Base-by-base conservation (phyloP, 2,329 filamentous ascomycete species). In the Pestalotiopsis sp. region DNA sequence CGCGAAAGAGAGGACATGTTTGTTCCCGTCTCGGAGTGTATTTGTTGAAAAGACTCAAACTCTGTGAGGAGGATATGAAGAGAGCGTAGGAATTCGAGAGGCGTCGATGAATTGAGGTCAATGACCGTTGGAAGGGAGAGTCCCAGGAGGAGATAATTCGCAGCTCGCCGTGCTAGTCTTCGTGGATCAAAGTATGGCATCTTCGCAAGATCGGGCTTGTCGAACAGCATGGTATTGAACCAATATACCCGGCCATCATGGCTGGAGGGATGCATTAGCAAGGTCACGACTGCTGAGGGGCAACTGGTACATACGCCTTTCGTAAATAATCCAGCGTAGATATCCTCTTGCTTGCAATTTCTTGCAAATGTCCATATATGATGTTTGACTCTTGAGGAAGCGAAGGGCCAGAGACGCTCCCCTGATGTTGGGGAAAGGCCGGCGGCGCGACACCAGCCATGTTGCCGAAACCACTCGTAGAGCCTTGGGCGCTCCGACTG, bases 201-300 rank as follows among this genome's bases (percentile, higher is more conserved):
- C 76, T 91, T 91, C 65, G 88, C 84, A 41, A 98, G 86, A 79
- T 97, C 94, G 38, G 89, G 81, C 75, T 93, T 92, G 72, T 94
- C 93, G 81, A 97, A 97, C 77, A 97, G 92, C 70, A 97, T 89
- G 0, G 96, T 98, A 82, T 98, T 98, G 85, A 98, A 98, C 95
- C 96, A 98, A 84, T 97, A 98, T 57, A 97, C 91, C 69, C 94
- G 91, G 70, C 95, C 95, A 82, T 98, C 94, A 78, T 99, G 95
- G 36, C 94, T 97, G 78, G 65, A 66, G 5, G 59, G 17, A n/a
- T 57, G 41, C 11, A 66, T 61, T 31, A 67, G 66, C 13, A 60
- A 7, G 56, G 56, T 11, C 11, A 59, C 4, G 7, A 36, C 14
- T n/a, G 20, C 20, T 12, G 25, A 38, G 41, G 52, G 25, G 31